Evolutionary conservation across 2,329 filamentous ascomycete species (phyloP), one percentile per base, ranked within the genome.

Genomic region (Phaeophleospora eucalypticola): DNA sequence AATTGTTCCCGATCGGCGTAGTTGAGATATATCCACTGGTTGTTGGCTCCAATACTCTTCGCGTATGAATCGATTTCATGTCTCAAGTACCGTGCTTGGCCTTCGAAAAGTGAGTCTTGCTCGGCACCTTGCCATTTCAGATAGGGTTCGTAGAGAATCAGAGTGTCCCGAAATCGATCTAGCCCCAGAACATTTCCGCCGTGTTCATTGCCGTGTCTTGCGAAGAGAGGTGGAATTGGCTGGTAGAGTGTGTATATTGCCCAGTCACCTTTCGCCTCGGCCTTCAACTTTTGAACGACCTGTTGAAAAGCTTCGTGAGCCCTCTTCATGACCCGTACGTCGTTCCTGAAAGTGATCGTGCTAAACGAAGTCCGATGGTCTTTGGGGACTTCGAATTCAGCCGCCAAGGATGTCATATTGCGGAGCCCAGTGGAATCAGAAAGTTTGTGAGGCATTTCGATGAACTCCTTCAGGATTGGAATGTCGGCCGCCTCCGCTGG

Each of bases 101-200:
- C 8, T 16, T 45, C 15, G 21, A 45, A 38, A 12, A 38, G 33
- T n/a, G 38, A 32, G 19, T 44, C 46, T 32, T 49, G 36, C 27
- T 45, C 36, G n/a, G 33, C 21, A 18, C 24, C 42, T 6, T 38
- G n/a, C 48, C 48, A 51, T 37, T 46, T 47, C 9, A 46, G 36
- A 18, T 51, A 51, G 9, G 48, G 39, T 18, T 51, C 43, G 14
- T 41, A 51, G 37, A 51, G 16, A 16, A 51, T 41, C 9, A 46
- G 36, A 8, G 54, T 56, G 2, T 52, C 44, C 15, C 66, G 52
- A 2, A 41, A 45, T 66, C 68, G 70, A 47, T 60, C 51, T 2
- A 70, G 59, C 4, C 66, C 68, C 0, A 70, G 55, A 1, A 66
- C 55, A 44, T 69, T 69, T 4, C 49, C 49, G 8, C 49, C 49